A percentile compares a stretch with the other conserved stretches of the same genome.
phyloP scores from a whole-genome alignment of 1,284 basidiomycete species.

The Mycena citricolor region DNA sequence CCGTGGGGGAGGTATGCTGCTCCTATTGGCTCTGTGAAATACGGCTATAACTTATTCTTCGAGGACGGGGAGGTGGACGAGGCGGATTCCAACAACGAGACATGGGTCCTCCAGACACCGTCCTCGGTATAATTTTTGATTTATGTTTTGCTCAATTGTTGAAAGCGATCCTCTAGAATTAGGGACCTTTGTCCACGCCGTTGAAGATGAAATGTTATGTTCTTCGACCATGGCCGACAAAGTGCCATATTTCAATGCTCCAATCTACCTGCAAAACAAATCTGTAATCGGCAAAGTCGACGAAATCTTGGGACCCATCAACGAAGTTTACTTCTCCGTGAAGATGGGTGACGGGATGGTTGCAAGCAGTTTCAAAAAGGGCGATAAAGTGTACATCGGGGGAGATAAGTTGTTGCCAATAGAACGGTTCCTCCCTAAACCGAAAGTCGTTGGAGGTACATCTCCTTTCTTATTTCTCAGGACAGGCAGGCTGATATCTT shows the following conservation, averaged over 20 bases:
- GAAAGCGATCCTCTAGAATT: conserved; percentile 58
- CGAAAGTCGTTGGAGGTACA: conserved; percentile 78
- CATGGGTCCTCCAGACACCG: conserved; percentile 81
- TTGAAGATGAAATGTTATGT: conserved; percentile 99
- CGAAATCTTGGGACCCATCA: conserved; percentile 96
- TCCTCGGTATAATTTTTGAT: conserved; percentile 57
- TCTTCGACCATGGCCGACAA: conserved; percentile 82
- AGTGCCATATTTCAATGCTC: conserved; percentile 99
- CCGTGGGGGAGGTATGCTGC: conserved; percentile 41
- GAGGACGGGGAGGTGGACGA: conserved; percentile 56
- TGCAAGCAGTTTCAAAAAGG: conserved; percentile 93
- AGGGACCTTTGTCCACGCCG: conserved; percentile 89
- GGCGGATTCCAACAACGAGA: conserved; percentile 74
- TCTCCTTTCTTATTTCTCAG: conserved; percentile 12
- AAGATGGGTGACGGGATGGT: conserved; percentile 98
- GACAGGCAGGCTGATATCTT: conserved; percentile 10
- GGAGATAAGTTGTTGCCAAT: conserved; percentile 96
- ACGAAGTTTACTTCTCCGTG: conserved; percentile 97
- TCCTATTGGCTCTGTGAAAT: not conserved
- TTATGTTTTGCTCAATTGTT: not conserved
- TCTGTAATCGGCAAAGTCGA: conserved; percentile 94
- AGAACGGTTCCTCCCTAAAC: conserved; percentile 97
- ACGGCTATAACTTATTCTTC: conserved; percentile 9
- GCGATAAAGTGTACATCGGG: conserved; percentile 97
- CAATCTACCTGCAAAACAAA: conserved; percentile 98